phyloP scores from a whole-genome alignment of 2,329 filamentous ascomycete genomes.

The Trichoderma oligosporum region DNA sequence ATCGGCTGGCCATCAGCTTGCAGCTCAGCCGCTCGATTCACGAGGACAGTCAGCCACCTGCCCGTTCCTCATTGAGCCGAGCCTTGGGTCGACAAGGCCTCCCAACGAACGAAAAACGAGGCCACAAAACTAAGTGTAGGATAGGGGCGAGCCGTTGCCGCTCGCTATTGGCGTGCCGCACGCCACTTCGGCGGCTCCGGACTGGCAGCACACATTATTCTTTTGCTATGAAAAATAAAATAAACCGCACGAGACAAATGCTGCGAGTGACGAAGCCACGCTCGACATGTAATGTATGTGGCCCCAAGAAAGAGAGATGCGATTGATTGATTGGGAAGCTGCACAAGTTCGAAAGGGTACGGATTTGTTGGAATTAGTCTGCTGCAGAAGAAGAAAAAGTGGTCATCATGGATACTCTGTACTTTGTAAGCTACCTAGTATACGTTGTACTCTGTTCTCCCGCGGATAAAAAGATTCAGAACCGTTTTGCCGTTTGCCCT shows the following conservation, averaged over 20 bases:
- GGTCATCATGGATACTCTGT: background rate
- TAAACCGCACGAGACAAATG: conserved; percentile 1
- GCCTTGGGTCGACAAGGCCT: conserved; percentile 7
- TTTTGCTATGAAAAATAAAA: background rate
- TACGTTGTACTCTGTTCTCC: conserved; percentile 3
- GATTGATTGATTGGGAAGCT: conserved; percentile 12
- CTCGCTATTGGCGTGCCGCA: conserved; percentile 12
- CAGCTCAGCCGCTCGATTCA: conserved; percentile 17
- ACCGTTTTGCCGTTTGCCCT: conserved; percentile 13
- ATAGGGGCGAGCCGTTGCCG: conserved; percentile 5
- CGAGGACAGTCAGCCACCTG: conserved; percentile 17
- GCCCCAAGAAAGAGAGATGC: conserved; percentile 6
- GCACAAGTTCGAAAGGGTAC: conserved; percentile 2
- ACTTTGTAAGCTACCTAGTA: too few species aligned
- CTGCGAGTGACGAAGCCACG: conserved; percentile 4
- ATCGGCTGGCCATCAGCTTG: conserved; percentile 13
- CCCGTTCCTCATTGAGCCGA: conserved; percentile 13
- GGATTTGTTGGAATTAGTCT: conserved; percentile 4
- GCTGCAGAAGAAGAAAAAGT: background rate
- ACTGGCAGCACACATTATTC: conserved; percentile 11
- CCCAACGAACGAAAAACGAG: conserved; percentile 10
- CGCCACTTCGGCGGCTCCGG: conserved; percentile 18
- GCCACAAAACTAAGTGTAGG: background rate
- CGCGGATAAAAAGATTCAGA: conserved; percentile 5
- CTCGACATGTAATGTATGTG: background rate